Percentiles rank a stretch among this genome's conserved stretches.
Conservation (phyloP, 345 rosid species). For the Rhizophora apiculata region DNA sequence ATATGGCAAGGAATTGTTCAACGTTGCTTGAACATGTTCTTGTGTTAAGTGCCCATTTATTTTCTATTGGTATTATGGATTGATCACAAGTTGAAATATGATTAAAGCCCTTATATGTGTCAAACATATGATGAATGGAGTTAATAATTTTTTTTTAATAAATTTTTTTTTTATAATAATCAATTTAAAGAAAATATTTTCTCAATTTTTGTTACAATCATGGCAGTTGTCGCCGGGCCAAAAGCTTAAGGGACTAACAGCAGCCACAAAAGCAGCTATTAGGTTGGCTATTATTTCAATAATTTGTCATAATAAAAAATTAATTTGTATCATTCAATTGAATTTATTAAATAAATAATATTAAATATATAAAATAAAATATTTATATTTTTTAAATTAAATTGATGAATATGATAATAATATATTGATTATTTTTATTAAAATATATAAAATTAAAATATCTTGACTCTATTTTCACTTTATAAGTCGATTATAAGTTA, state of each 20-base stretch:
- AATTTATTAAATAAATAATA: no score
- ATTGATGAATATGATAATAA: background rate
- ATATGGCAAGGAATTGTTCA: background rate
- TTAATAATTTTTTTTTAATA: background rate
- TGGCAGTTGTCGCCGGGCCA: no score
- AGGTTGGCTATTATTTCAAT: background rate
- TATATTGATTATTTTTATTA: no score
- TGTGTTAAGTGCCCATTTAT: background rate
- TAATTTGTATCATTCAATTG: background rate
- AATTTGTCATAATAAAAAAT: no score
- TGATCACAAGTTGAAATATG: background rate
- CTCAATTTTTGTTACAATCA: background rate
- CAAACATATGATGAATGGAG: background rate
- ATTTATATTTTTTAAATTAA: no score
- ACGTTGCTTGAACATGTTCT: background rate
- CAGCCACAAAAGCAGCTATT: background rate
- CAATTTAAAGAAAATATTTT: conserved; percentile 7
- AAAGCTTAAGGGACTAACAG: no score
- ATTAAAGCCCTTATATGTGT: background rate
- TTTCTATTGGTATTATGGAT: background rate
- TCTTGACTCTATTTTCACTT: no score
- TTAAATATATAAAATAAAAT: no score
- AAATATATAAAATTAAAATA: no score
- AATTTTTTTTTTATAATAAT: background rate
- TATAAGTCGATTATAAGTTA: no score